Base-by-base conservation (phyloP, 2,329 filamentous ascomycete species). In the Penicillium sp. region DNA sequence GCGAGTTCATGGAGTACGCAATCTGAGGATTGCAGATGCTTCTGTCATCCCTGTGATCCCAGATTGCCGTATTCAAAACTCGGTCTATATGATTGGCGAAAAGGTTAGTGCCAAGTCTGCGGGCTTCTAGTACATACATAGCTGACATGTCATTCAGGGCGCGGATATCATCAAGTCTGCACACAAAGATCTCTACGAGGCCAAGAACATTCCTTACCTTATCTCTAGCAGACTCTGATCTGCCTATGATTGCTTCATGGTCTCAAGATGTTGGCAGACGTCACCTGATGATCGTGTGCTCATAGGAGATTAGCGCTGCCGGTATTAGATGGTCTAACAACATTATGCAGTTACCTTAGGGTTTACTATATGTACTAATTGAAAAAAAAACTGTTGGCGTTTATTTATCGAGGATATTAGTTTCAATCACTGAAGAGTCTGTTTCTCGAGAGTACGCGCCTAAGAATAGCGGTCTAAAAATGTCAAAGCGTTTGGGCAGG, bases 51-150 rank as follows among this genome's bases (percentile, higher is more conserved):
- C 82, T 0, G 73, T 83, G 10, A 63, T 81, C 76, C 65, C 80
- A 67, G 47, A 81, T 76, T 75, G 82, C 72, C 77, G 82, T 1
- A 84, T 84, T 47, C 82, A 85, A 65, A 84, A 83, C 52, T 76
- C 79, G 2, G 82, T 85, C 2, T 86, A 86, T 59, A 82, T 82
- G 78, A 65, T 84, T 54, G 83, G 74, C 5, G 83, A 86, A 64
- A 85, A 70, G 56, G 67, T 45, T 14, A 39, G 48, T 51, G 14
- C 11, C 8, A 35, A 19, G 8, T 36, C 7, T 6, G 1, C 9
- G 3, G 7, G 7, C n/a, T 38, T 1, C 7, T 13, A n/a, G 36
- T 30, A 30, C 29, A 30, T 23, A 13, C 2, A 18, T 40, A 2
- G 32, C 50, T 61, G 47, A 62, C 36, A 18, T 2, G 19, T 46